A percentile compares a stretch with the other conserved stretches of the same genome.
Conservation (phyloP, 495 filamentous ascomycete species). For the Aspergillus biplanus region DNA sequence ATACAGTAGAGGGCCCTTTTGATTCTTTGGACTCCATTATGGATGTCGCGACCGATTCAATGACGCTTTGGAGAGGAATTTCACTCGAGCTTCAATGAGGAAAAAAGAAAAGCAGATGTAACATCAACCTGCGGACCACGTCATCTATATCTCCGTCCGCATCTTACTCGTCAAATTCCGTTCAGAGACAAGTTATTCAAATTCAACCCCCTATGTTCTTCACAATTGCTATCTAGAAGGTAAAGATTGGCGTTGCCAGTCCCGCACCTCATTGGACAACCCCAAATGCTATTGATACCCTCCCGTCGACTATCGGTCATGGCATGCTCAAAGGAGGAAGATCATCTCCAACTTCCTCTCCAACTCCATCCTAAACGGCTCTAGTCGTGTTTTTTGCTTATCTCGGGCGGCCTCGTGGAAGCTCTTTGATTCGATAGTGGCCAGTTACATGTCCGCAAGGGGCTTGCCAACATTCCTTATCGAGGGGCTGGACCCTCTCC, state of each 20-base stretch:
- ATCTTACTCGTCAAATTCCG: neutral
- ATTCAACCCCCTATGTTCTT: neutral
- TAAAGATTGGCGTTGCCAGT: neutral
- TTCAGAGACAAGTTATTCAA: neutral
- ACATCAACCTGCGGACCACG: neutral
- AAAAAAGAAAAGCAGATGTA: neutral
- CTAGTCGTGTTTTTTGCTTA: neutral
- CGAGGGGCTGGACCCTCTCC: neutral
- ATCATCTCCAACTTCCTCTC: neutral
- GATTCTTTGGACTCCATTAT: neutral
- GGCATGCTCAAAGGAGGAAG: neutral
- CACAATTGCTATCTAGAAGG: neutral
- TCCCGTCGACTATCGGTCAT: neutral
- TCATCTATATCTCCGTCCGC: constrained; percentile 2
- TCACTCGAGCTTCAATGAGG: neutral
- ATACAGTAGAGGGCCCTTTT: neutral
- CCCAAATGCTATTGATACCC: neutral
- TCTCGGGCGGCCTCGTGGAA: neutral
- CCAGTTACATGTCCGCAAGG: neutral
- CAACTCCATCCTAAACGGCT: neutral
- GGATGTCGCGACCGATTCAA: neutral
- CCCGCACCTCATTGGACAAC: neutral
- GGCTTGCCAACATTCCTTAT: neutral
- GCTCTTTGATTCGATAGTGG: neutral
- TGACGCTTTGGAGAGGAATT: neutral